A percentile compares a stretch with the other conserved stretches of the same genome.
Evolutionary conservation across 305 asterid genomes (phyloP).

Genomic region (Petunia hybrid): DNA sequence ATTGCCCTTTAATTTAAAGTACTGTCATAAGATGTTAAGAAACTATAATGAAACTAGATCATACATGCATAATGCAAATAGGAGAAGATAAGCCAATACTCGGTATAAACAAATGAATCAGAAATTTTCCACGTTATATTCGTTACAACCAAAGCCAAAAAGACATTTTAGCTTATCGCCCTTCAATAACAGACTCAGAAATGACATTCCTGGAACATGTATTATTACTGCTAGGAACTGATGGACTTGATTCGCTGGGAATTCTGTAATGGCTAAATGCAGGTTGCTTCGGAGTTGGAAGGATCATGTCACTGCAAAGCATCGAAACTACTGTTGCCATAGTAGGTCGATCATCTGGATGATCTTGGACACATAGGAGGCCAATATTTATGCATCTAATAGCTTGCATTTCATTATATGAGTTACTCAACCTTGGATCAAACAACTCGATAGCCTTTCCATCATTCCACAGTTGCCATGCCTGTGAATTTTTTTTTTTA

Average conservation of each 20-base stretch:
- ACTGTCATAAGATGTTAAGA: neutral
- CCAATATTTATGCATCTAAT: constrained; percentile 46
- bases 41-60: neutral
- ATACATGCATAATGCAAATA: neutral
- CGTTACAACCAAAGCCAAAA: neutral
- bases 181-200: neutral
- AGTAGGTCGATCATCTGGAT: constrained; percentile 44
- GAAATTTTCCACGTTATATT: neutral
- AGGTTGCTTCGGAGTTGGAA: constrained; percentile 45
- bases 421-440: neutral
- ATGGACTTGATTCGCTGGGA: neutral
- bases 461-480: neutral
- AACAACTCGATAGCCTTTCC: neutral
- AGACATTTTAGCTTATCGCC: neutral
- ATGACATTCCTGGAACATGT: neutral
- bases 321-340: constrained; percentile 44
- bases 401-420: neutral
- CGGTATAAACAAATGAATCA: neutral
- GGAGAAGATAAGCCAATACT: neutral
- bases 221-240: neutral
- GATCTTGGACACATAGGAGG: constrained; percentile 50
- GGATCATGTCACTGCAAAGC: constrained; percentile 41
- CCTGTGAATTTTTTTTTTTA: neutral
- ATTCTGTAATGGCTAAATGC: constrained; percentile 32
- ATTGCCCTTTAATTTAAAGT: neutral